Evolutionary conservation across 1,284 basidiomycete genomes (phyloP).

Genomic region (Apiotrichum laibachii): DNA sequence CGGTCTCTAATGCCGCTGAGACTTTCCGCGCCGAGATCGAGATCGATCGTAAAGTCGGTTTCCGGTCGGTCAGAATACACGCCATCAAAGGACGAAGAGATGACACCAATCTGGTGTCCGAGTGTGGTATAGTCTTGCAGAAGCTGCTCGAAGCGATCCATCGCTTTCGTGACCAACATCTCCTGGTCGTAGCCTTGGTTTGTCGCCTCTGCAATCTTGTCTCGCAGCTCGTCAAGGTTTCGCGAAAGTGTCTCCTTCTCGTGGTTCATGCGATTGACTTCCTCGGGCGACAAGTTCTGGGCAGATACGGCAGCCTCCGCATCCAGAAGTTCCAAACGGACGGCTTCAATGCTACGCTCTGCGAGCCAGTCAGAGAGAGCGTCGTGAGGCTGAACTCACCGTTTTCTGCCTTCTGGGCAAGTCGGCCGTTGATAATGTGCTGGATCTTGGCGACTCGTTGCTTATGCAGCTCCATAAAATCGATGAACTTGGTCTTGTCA

Average conservation of each 20-base stretch:
- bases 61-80: neutral
- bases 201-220: slow-evolving; percentile 68
- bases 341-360: slow-evolving; percentile 8
- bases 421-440: slow-evolving; percentile 30
- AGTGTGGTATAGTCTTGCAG: slow-evolving; percentile 70
- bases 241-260: slow-evolving; percentile 70
- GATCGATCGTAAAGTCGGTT: slow-evolving; percentile 67
- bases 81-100: slow-evolving; percentile 42
- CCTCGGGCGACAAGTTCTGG: slow-evolving; percentile 80
- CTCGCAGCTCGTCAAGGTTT: slow-evolving; percentile 70
- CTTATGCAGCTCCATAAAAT: slow-evolving; percentile 42
- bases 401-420: slow-evolving; percentile 32
- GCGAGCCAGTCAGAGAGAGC: neutral
- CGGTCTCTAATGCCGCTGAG: slow-evolving; percentile 60
- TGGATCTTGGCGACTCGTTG: slow-evolving; percentile 47
- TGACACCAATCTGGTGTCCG: slow-evolving; percentile 68
- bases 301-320: slow-evolving; percentile 66
- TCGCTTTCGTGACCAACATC: slow-evolving; percentile 70
- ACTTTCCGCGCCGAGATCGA: slow-evolving; percentile 69
- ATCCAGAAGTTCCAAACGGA: slow-evolving; percentile 58
- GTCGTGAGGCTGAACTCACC: slow-evolving; percentile 21
- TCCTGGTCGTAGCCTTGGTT: slow-evolving; percentile 69
- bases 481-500: slow-evolving; percentile 49
- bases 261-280: slow-evolving; percentile 78
- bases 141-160: slow-evolving; percentile 71